Base-by-base conservation (phyloP, 176 grass and related monocot genomes). In the Eragrostis nindensis region DNA sequence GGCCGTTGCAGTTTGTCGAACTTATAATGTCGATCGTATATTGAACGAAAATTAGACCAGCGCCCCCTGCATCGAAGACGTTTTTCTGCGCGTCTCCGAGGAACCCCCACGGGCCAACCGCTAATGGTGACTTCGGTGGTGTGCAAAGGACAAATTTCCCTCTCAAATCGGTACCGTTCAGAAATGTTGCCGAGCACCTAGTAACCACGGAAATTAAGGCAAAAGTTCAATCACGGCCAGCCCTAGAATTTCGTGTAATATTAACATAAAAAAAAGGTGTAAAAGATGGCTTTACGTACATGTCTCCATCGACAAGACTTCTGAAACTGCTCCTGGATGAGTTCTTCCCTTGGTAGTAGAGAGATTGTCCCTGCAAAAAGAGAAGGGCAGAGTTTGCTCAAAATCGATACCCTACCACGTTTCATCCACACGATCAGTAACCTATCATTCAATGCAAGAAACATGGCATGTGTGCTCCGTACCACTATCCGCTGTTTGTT, bases 281-380 rank as follows among this genome's bases (percentile, higher is more conserved):
- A 15, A 36, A 16, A 3, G 15, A 2, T 24, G 24, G 25, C 1
- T 4, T 38, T n/a, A 13, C 11, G 7, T 87, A 87, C 85, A 25
- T 0, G 30, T 2, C 45, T 43, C 56, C 42, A 6, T 10, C 0
- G 12, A 8, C 39, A 13, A 87, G 85, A 61, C 21, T 38, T 4
- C 0, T 82, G 78, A 82, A 76, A 5, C 2, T 70, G 19, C 63
- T 76, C 5, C 36, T 60, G 14, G 85, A 45, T 14, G 53, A 81
- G 24, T 87, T 82, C 32, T 32, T 70, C 18, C 18, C 7, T 24
- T 44, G 6, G 54, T 63, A 54, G 32, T 87, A 82, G 8, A 82
- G 19, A 7, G 85, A 87, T 19, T 87, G 85, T 19, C 78, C 85
- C 85, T 87, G 54, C 22, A 82, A 71, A 36, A 81, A 62, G 5